These are phyloP conservation scores for Podosphaera xanthii DNA, from an alignment of 2,329 filamentous ascomycete genomes.

Conservation along the genomic window DNA sequence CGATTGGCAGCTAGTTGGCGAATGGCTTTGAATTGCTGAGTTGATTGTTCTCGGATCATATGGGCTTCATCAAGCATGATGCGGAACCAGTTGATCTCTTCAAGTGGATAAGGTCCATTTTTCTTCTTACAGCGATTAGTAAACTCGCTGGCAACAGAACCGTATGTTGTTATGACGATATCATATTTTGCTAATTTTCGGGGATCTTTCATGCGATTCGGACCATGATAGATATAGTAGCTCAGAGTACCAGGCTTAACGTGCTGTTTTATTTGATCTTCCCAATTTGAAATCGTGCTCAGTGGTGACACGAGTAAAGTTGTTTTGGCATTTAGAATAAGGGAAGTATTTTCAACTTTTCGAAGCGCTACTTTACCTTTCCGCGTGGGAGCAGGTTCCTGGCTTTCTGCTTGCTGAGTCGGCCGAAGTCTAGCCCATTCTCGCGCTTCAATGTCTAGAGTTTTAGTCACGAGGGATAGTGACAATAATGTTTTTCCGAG, in stretches of 20 bases:
- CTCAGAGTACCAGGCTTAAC: slow-evolving; percentile 39
- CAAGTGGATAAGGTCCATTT: slow-evolving; percentile 38
- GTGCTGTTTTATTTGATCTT: slow-evolving; percentile 73
- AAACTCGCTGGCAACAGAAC: slow-evolving; percentile 63
- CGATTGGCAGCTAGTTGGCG: slow-evolving; percentile 58
- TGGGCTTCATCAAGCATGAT: slow-evolving; percentile 90
- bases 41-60: slow-evolving; percentile 68
- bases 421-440: slow-evolving; percentile 36
- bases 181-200: slow-evolving; percentile 51
- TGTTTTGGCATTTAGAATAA: slow-evolving; percentile 48
- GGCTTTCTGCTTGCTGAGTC: slow-evolving; percentile 13
- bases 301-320: slow-evolving; percentile 77
- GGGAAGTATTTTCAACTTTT: slow-evolving; percentile 16
- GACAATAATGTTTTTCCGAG: slow-evolving; percentile 75
- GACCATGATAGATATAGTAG: slow-evolving; percentile 73
- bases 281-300: slow-evolving; percentile 86
- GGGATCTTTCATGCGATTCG: slow-evolving; percentile 46
- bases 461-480: slow-evolving; percentile 50
- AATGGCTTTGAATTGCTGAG: slow-evolving; percentile 65
- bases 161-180: slow-evolving; percentile 80
- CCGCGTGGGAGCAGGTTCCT: slow-evolving; percentile 12
- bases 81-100: slow-evolving; percentile 73
- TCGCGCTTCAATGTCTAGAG: slow-evolving; percentile 31
- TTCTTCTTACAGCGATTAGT: slow-evolving; percentile 38
- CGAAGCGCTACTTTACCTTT: slow-evolving; percentile 13